A percentile compares a stretch with the other conserved stretches of the same genome.
Conservation (phyloP, 2,329 filamentous ascomycete genomes). For the Phialophora verrucosa region DNA sequence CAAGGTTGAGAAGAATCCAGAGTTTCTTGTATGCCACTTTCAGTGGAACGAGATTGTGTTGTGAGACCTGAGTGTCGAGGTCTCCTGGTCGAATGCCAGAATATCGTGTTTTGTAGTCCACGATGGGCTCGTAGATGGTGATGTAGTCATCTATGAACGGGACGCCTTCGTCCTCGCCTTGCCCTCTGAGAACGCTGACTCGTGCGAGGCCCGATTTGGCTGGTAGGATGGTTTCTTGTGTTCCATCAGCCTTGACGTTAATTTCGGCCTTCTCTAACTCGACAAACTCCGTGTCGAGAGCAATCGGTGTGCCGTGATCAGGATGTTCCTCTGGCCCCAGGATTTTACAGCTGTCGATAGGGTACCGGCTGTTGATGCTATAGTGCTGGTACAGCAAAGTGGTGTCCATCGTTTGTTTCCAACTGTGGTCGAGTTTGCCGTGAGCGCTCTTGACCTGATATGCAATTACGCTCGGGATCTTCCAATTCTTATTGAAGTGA, state of each 20-base stretch:
- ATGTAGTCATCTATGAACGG: constrained; percentile 99
- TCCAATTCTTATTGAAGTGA: constrained; percentile 89
- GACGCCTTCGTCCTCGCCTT: constrained; percentile 74
- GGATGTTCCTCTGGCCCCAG: constrained; percentile 66
- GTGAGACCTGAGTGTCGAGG: constrained; percentile 76
- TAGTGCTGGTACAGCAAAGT: constrained; percentile 80
- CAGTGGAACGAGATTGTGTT: constrained; percentile 81
- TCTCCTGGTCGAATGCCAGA: constrained; percentile 89
- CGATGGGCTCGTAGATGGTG: constrained; percentile 79
- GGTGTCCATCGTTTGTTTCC: constrained; percentile 84
- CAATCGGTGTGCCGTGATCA: constrained; percentile 74
- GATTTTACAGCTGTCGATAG: constrained; percentile 45
- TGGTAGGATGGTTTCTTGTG: constrained; percentile 87
- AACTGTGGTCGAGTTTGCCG: constrained; percentile 81
- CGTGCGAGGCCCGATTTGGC: constrained; percentile 90
- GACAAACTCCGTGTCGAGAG: constrained; percentile 96
- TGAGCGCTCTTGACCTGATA: constrained; percentile 84
- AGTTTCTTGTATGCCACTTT: constrained; percentile 98
- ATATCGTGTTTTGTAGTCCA: constrained; percentile 93
- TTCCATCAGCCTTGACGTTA: constrained; percentile 92
- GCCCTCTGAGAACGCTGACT: constrained; percentile 84
- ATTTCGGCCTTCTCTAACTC: constrained; percentile 91
- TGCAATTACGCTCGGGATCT: constrained; percentile 83
- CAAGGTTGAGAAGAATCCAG: constrained; percentile 93
- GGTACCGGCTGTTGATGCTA: constrained; percentile 54